Conservation (phyloP, 257 asterid genomes). For the Salvia rosmarinus region DNA sequence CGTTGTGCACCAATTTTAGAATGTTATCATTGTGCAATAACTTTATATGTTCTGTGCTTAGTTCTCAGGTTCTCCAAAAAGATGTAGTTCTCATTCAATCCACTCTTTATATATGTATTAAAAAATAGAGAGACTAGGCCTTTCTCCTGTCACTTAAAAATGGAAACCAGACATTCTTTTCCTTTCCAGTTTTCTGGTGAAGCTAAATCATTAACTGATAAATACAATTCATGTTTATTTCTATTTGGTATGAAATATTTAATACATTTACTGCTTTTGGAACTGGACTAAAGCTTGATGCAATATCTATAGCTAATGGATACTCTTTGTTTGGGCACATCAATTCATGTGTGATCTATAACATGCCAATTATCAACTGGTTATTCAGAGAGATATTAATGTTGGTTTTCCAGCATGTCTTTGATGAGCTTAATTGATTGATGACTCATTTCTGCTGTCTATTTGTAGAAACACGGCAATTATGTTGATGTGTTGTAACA, state of each 20-base stretch:
- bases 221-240: not conserved
- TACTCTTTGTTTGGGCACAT: not conserved
- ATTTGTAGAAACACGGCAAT: not conserved
- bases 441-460: not conserved
- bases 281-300: not conserved
- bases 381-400: not conserved
- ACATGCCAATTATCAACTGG: not conserved
- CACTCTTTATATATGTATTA: no score
- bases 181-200: not conserved
- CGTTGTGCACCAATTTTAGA: no score
- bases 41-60: no score
- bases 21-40: no score
- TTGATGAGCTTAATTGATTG: constrained; percentile 13
- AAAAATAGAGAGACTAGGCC: not conserved
- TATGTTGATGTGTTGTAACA: constrained; percentile 10
- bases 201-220: constrained; percentile 8
- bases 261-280: not conserved
- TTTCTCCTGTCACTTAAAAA: constrained; percentile 11
- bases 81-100: no score
- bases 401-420: not conserved
- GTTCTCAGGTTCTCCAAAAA: no score
- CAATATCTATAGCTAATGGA: not conserved
- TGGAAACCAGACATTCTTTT: constrained; percentile 13
- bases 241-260: not conserved
- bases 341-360: constrained; percentile 13